Base-by-base conservation (phyloP, 2,329 filamentous ascomycete species). In the Botrytis cinerea region DNA sequence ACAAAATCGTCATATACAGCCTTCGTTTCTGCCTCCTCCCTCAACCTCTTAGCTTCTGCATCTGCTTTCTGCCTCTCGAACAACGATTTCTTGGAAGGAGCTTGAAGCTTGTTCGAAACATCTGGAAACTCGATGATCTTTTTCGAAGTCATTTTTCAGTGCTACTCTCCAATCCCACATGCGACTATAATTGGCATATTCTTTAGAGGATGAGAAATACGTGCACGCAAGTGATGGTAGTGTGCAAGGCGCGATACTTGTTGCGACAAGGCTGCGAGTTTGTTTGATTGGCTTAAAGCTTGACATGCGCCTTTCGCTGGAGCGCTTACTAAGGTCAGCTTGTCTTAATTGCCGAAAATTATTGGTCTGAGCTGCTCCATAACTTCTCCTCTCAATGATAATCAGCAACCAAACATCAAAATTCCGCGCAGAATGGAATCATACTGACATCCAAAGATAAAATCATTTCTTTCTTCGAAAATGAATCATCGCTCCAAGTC, bases 61-160 rank as follows among this genome's bases (percentile, higher is more conserved):
- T 97, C 94, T 74, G 93, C 93, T 82, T 93, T 94, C 82, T 97
- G 93, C 78, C 91, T 91, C 84, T 97, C 95, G 81, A 97, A 97
- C 40, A 92, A 87, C 32, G 94, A 97, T 81, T 96, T 93, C 83
- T 95, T 96, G 75, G 91, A 87, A 0, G 93, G 90, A 67, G 93
- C 93, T 73, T 92, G 89, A 69, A 96, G 89, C 83, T 97, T 97
- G 70, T 90, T 88, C 73, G 91, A 89, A 74, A 93, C 86, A 79
- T 94, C 89, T 22, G 93, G 91, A 79, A 95, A 95, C 72, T 81
- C 79, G 38, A 73, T 67, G 46, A 81, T 77, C 71, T 81, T 80
- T 73, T 80, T 81, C 18, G 72, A 71, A 68, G 28, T 40, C 71
- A 72, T 72, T 64, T 69, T 72, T 46, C 59, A 51, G 64, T 2